Conservation (phyloP, 2,329 filamentous ascomycete genomes). For the Calcarisporium arbuscula region DNA sequence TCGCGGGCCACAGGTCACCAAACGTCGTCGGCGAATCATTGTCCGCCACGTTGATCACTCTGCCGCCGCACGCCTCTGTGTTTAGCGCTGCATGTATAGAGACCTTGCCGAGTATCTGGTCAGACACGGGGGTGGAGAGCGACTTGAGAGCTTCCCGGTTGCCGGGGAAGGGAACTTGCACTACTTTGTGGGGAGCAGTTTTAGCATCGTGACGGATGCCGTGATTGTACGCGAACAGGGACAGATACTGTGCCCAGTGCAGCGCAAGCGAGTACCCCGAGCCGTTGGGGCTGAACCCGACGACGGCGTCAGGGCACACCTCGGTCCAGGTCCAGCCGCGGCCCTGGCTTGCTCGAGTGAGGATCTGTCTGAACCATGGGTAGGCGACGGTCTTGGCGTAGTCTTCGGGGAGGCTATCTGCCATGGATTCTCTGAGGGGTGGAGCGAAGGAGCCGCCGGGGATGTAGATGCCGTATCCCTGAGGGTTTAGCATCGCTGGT, state of each 20-base stretch:
- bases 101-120: constrained; percentile 20
- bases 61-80: constrained; percentile 18
- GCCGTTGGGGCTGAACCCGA: constrained; percentile 33
- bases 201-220: constrained; percentile 4
- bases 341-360: constrained; percentile 20
- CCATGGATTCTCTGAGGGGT: constrained; percentile 26
- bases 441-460: constrained; percentile 25
- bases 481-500: too few species aligned
- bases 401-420: constrained; percentile 22
- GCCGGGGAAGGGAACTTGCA: constrained; percentile 24
- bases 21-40: constrained; percentile 18
- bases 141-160: constrained; percentile 16
- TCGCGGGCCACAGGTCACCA: constrained; percentile 22
- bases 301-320: constrained; percentile 29
- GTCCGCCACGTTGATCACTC: constrained; percentile 27
- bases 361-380: constrained; percentile 23
- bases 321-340: constrained; percentile 30
- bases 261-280: constrained; percentile 28
- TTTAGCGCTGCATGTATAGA: constrained; percentile 23
- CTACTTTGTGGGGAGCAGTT: neutral
- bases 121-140: constrained; percentile 25
- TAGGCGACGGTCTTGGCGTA: constrained; percentile 30
- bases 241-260: constrained; percentile 34
- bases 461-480: constrained; percentile 33
- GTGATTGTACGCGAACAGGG: constrained; percentile 25